Conservation (phyloP, 352 stramenopile genomes). For the Globisporangium irregulare region DNA sequence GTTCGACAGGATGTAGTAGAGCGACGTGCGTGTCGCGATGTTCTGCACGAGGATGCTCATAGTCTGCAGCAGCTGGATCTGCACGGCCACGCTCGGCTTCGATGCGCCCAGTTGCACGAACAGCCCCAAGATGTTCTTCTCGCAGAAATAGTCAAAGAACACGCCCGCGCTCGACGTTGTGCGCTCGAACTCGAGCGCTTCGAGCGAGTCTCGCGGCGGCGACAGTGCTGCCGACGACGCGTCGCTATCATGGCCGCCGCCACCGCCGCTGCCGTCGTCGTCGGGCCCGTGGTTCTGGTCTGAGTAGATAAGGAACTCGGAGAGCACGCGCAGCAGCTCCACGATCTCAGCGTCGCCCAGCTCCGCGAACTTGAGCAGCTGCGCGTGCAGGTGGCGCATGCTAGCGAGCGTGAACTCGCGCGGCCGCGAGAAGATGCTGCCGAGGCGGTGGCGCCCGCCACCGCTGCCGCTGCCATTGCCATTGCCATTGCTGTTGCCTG, state of each 20-base stretch:
- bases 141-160: constrained; percentile 97
- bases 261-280: constrained; percentile 9
- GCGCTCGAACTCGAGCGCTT: constrained; percentile 21
- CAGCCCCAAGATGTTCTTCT: constrained; percentile 94
- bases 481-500: constrained; percentile 15
- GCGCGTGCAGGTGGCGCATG: constrained; percentile 73
- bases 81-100: constrained; percentile 52
- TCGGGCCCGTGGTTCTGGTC: constrained; percentile 64
- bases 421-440: constrained; percentile 20
- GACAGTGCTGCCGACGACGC: background rate
- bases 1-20: constrained; percentile 96
- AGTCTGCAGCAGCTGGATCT: constrained; percentile 93
- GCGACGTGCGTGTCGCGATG: constrained; percentile 82
- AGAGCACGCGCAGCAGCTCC: constrained; percentile 75
- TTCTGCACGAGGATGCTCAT: constrained; percentile 92
- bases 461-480: constrained; percentile 9
- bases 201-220: constrained; percentile 8
- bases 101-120: constrained; percentile 83
- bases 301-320: constrained; percentile 88
- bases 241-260: background rate
- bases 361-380: constrained; percentile 51
- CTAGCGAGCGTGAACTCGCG: constrained; percentile 66
- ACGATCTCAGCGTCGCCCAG: constrained; percentile 76
- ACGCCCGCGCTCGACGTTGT: constrained; percentile 34
- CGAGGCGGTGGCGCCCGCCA: constrained; percentile 12